Evolutionary conservation across 148 eudicot species (phyloP).

Genomic region (Cornus florida): DNA sequence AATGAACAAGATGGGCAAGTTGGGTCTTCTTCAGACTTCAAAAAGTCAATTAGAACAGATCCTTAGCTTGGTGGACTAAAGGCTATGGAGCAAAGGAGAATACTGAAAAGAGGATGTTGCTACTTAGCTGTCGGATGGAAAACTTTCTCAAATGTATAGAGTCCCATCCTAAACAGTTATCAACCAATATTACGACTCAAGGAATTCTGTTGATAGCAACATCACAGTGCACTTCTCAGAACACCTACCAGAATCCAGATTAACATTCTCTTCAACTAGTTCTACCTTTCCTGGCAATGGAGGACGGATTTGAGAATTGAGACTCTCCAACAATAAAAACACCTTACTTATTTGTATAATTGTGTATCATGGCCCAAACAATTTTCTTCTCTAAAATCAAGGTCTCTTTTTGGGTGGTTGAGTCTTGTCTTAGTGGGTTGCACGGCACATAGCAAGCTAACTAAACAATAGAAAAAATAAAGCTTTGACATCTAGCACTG

Average conservation of each 20-base stretch:
- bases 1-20: no score
- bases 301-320: not conserved
- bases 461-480: not conserved
- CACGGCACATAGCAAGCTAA: not conserved
- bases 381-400: not conserved
- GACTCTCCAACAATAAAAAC: not conserved
- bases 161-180: not conserved
- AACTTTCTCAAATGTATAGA: not conserved
- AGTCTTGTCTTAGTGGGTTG: not conserved
- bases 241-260: not conserved
- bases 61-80: no score
- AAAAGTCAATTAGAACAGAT: no score
- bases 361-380: no score
- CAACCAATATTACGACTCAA: no score
- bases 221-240: not conserved
- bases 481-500: not conserved
- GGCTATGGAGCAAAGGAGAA: no score
- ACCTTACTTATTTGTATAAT: no score
- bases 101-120: not conserved
- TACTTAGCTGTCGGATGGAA: not conserved
- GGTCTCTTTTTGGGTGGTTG: not conserved
- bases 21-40: no score
- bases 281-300: not conserved
- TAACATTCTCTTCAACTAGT: not conserved
- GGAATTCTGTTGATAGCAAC: not conserved